phyloP scores from a whole-genome alignment of 331 rosid species.

The Saraca asoca region DNA sequence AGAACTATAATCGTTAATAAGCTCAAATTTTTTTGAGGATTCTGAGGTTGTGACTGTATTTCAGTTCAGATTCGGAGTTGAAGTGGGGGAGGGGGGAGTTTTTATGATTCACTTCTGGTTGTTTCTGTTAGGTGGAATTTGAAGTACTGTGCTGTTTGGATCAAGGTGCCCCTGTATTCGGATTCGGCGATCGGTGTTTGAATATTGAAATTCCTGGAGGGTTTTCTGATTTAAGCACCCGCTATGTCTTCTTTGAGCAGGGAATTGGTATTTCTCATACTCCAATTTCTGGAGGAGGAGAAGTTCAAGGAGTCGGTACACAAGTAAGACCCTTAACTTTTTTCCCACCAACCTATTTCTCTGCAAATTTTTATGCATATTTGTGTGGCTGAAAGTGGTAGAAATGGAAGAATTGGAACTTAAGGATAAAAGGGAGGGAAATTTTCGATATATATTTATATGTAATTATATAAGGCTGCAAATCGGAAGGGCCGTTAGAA shows the following conservation, averaged over 20 bases:
- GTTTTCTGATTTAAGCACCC: conserved; percentile 31
- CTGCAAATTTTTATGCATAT: background rate
- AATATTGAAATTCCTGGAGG: conserved; percentile 17
- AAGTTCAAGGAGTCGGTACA: conserved; percentile 79
- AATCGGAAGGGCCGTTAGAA: conserved; percentile 18
- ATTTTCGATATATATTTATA: background rate
- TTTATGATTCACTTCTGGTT: conserved; percentile 32
- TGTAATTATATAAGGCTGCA: background rate
- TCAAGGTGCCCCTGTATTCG: conserved; percentile 1
- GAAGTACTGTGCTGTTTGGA: conserved; percentile 14
- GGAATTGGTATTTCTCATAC: conserved; percentile 86
- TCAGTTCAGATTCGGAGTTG: conserved; percentile 38
- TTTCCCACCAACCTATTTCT: background rate
- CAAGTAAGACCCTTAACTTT: conserved; percentile 43
- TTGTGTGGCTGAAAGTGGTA: background rate
- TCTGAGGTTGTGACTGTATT: conserved; percentile 35
- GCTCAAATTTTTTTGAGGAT: conserved; percentile 20
- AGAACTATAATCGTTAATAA: conserved; percentile 35
- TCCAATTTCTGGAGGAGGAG: conserved; percentile 90
- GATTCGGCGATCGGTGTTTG: conserved; percentile 35
- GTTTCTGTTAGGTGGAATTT: conserved; percentile 29
- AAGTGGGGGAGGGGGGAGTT: conserved; percentile 12
- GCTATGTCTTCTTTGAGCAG: conserved; percentile 83
- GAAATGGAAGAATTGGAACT: background rate
- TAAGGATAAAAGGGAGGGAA: background rate